Percentiles rank a stretch among this genome's conserved stretches.
Conservation (phyloP, 1,139 yeast species). For the Suhomyces kunorum region DNA sequence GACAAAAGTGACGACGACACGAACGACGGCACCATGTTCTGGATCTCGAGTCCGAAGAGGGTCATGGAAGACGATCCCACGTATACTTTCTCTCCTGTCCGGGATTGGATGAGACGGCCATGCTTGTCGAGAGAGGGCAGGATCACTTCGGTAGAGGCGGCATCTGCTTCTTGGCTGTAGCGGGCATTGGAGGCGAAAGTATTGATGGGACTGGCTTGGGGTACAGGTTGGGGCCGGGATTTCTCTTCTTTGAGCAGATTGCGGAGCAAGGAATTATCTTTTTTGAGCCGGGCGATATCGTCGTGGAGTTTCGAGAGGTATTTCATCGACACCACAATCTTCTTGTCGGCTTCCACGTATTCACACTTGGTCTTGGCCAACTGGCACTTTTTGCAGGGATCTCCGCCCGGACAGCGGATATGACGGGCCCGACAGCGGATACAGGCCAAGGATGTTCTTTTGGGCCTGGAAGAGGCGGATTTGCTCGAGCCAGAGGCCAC, state of each 20-base stretch:
- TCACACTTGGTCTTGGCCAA: constrained; percentile 65
- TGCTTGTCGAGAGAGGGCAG: constrained; percentile 70
- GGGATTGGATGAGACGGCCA: constrained; percentile 68
- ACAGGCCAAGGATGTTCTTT: constrained; percentile 52
- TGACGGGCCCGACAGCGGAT: constrained; percentile 75
- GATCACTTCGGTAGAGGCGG: constrained; percentile 43
- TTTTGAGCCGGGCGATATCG: constrained; percentile 54
- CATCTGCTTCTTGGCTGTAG: constrained; percentile 1
- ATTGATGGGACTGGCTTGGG: not conserved
- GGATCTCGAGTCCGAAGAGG: constrained; percentile 72
- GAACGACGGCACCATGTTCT: constrained; percentile 52
- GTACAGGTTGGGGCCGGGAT: constrained; percentile 13
- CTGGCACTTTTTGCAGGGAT: constrained; percentile 69
- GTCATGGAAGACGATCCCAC: constrained; percentile 86
- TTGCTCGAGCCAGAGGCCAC: not conserved
- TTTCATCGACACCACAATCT: constrained; percentile 74
- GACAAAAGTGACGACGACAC: constrained; percentile 23
- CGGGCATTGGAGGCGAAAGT: constrained; percentile 9
- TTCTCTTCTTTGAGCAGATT: constrained; percentile 40
- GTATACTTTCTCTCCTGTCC: constrained; percentile 73
- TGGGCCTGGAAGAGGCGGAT: constrained; percentile 15
- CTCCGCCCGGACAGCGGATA: constrained; percentile 80
- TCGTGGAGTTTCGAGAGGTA: constrained; percentile 70
- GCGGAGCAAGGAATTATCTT: constrained; percentile 58
- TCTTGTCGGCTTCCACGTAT: constrained; percentile 75